Percentiles rank a stretch among this genome's conserved stretches.
These are phyloP conservation scores for Teratosphaeria viscida DNA, from an alignment of 2,329 filamentous ascomycete species.

Conservation along the genomic window DNA sequence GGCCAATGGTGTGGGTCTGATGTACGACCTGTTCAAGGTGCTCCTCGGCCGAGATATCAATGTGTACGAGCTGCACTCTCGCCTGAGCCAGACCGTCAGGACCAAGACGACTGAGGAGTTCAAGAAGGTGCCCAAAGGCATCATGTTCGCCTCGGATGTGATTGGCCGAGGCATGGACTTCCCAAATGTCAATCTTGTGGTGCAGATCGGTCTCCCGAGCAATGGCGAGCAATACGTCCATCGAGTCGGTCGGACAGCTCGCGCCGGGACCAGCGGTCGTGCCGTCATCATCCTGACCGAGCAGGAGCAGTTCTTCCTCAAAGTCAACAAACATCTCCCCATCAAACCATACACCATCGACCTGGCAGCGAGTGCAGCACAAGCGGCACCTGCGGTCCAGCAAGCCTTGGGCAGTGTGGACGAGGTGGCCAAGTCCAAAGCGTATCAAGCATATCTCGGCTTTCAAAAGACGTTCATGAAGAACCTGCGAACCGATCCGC, in stretches of 20 bases:
- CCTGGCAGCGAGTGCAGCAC: slow-evolving; percentile 27
- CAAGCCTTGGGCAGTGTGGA: slow-evolving; percentile 27
- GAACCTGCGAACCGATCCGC: slow-evolving; percentile 30
- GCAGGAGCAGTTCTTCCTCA: slow-evolving; percentile 43
- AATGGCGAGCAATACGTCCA: slow-evolving; percentile 65
- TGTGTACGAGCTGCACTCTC: slow-evolving; percentile 34
- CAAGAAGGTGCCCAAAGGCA: slow-evolving; percentile 35
- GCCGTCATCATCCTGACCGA: slow-evolving; percentile 45
- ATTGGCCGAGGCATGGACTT: slow-evolving; percentile 96
- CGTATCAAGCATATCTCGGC: slow-evolving; percentile 38
- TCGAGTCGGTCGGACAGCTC: slow-evolving; percentile 83
- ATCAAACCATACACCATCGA: slow-evolving; percentile 40
- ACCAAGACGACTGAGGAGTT: slow-evolving; percentile 36
- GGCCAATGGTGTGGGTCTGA: slow-evolving; percentile 35
- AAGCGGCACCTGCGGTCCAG: slow-evolving; percentile 23
- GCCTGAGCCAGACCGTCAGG: slow-evolving; percentile 32
- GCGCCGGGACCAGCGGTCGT: slow-evolving; percentile 63
- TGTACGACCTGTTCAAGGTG: slow-evolving; percentile 27
- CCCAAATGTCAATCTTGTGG: slow-evolving; percentile 84
- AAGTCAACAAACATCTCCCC: slow-evolving; percentile 38
- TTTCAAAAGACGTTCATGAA: slow-evolving; percentile 38
- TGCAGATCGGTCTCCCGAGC: slow-evolving; percentile 56
- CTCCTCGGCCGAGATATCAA: slow-evolving; percentile 28
- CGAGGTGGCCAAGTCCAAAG: slow-evolving; percentile 31
- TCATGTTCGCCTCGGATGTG: slow-evolving; percentile 54